These are phyloP conservation scores for Tuber aestivum DNA, from an alignment of 495 filamentous ascomycete genomes.

Conservation along the genomic window DNA sequence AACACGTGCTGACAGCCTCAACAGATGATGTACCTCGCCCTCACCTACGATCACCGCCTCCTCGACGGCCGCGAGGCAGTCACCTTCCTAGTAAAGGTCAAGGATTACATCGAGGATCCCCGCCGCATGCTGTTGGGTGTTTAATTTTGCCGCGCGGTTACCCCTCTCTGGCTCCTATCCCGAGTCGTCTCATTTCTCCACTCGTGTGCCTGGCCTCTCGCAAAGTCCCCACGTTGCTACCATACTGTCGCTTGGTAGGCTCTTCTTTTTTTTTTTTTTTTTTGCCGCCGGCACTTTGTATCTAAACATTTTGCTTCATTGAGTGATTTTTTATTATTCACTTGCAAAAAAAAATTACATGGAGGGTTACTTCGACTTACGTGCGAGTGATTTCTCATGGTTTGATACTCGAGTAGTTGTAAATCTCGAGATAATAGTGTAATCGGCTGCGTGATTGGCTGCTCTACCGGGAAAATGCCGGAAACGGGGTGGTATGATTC, in stretches of 20 bases:
- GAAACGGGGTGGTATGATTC: not conserved
- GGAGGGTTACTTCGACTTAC: not conserved
- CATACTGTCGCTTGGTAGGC: slow-evolving; percentile 9
- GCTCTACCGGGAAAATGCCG: not conserved
- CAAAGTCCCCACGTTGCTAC: not conserved
- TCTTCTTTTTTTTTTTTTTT: slow-evolving; percentile 5
- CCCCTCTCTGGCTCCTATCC: slow-evolving; percentile 14
- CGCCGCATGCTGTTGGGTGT: slow-evolving; percentile 73
- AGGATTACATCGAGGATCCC: slow-evolving; percentile 97
- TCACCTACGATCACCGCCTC: slow-evolving; percentile 95
- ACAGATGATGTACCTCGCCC: slow-evolving; percentile 95
- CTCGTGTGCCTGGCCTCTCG: not conserved
- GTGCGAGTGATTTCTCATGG: not conserved
- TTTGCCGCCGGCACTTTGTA: not conserved
- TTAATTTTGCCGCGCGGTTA: slow-evolving; percentile 10
- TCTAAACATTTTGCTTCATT: not conserved
- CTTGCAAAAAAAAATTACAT: not conserved
- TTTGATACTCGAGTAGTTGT: not conserved
- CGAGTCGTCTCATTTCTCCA: not conserved
- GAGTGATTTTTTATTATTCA: not conserved
- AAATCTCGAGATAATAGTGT: not conserved
- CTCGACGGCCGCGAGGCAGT: slow-evolving; percentile 94
- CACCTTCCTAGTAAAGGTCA: slow-evolving; percentile 95
- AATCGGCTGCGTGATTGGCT: not conserved
- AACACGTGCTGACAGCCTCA: slow-evolving; percentile 11